Percentiles rank a stretch among this genome's conserved stretches.
These are phyloP conservation scores for Casuarina glauca DNA, from an alignment of 306 rosid genomes.

Conservation along the genomic window DNA sequence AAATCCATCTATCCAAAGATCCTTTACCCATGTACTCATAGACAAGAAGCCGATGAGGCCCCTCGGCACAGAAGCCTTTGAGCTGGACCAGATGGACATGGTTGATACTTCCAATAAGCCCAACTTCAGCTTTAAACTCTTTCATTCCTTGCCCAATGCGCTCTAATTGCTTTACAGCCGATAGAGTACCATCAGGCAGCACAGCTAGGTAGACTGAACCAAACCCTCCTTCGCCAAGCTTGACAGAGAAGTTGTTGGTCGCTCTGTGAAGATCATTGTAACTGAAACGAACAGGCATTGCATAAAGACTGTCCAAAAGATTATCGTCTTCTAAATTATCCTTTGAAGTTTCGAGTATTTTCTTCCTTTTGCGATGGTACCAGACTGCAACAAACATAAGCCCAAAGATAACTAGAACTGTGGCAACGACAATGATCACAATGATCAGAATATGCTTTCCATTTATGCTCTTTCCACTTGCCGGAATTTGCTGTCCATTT, in stretches of 20 bases:
- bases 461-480: constrained; percentile 3
- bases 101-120: constrained; percentile 33
- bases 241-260: constrained; percentile 38
- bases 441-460: constrained; percentile 24
- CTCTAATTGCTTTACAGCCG: constrained; percentile 45
- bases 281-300: constrained; percentile 38
- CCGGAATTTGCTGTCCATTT: not conserved
- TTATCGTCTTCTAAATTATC: constrained; percentile 35
- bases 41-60: constrained; percentile 52
- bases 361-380: constrained; percentile 24
- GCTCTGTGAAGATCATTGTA: constrained; percentile 34
- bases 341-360: constrained; percentile 22
- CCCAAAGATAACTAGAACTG: constrained; percentile 14
- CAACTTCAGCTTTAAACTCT: constrained; percentile 42
- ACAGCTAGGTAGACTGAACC: constrained; percentile 43
- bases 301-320: constrained; percentile 34
- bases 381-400: constrained; percentile 18
- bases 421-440: constrained; percentile 21
- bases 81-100: constrained; percentile 36
- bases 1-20: constrained; percentile 69
- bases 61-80: constrained; percentile 62
- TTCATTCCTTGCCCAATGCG: constrained; percentile 34
- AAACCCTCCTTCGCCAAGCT: constrained; percentile 44
- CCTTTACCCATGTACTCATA: constrained; percentile 78
- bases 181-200: constrained; percentile 28